Evolutionary conservation across 2,329 filamentous ascomycete species (phyloP).

Genomic region (Fulvia fulva): DNA sequence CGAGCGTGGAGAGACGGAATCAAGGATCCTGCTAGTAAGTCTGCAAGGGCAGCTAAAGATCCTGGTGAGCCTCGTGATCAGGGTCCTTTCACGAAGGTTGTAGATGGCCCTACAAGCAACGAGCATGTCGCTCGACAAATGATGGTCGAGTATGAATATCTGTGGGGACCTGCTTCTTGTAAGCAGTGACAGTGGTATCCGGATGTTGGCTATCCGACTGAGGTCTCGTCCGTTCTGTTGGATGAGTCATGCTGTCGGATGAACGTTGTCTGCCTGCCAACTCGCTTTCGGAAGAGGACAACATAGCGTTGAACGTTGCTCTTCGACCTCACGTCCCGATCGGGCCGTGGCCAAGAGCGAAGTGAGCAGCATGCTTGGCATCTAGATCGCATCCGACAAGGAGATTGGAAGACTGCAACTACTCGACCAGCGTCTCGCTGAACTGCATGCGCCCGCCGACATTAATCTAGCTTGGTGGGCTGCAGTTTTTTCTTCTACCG

Average conservation of each 20-base stretch:
- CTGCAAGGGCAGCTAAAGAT: neutral
- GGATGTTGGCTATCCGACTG: neutral
- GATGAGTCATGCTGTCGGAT: neutral
- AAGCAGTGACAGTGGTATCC: neutral
- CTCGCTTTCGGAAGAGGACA: neutral
- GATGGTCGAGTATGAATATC: neutral
- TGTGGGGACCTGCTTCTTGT: neutral
- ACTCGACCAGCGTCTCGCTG: neutral
- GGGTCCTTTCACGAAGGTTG: neutral
- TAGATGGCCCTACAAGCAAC: neutral
- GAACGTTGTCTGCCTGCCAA: neutral
- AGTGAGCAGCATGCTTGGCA: neutral
- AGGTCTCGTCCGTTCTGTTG: neutral
- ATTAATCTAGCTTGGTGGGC: neutral
- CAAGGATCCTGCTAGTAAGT: neutral
- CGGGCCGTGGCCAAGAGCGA: neutral
- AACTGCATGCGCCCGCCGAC: neutral
- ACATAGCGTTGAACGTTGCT: neutral
- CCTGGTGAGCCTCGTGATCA: neutral
- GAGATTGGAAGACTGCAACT: neutral
- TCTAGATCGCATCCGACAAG: neutral
- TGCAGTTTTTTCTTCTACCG: neutral
- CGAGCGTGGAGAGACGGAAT: neutral
- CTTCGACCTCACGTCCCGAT: neutral
- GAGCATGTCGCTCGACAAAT: neutral